Conservation (phyloP, 768 basidiomycete genomes). For the Pleurotus ostreatus region DNA sequence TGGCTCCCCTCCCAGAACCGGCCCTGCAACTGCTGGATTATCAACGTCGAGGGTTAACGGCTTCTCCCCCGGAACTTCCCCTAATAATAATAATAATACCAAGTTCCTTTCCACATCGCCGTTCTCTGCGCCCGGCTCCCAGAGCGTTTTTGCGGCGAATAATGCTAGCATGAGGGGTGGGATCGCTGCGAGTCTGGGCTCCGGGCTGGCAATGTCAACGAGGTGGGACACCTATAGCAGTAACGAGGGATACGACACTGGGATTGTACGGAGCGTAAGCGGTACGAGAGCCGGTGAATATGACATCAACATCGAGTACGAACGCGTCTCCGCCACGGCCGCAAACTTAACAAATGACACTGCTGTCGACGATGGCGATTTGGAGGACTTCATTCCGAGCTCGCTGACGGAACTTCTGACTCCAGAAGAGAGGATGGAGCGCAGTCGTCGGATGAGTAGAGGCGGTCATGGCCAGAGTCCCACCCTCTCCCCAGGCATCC, state of each 20-base stretch:
- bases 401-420: slow-evolving; percentile 87
- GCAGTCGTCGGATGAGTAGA: slow-evolving; percentile 75
- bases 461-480: slow-evolving; percentile 49
- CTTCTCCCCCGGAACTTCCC: slow-evolving; percentile 60
- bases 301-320: slow-evolving; percentile 35
- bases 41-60: slow-evolving; percentile 32
- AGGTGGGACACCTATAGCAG: slow-evolving; percentile 10
- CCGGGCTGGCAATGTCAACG: slow-evolving; percentile 2
- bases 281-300: slow-evolving; percentile 21
- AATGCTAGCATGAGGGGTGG: slow-evolving; percentile 33
- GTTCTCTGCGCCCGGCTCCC: slow-evolving; percentile 71
- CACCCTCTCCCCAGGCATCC: slow-evolving; percentile 7
- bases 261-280: neutral
- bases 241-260: too few relatives aligned
- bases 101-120: slow-evolving; percentile 56
- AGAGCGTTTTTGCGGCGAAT: slow-evolving; percentile 42
- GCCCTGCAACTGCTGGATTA: slow-evolving; percentile 18
- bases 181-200: slow-evolving; percentile 55
- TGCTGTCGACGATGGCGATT: slow-evolving; percentile 67
- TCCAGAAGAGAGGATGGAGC: slow-evolving; percentile 57
- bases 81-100: slow-evolving; percentile 27
- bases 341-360: slow-evolving; percentile 24
- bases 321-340: slow-evolving; percentile 21
- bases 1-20: slow-evolving; percentile 65
- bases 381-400: slow-evolving; percentile 88